These are phyloP conservation scores for Artomyces pyxidatus DNA, from an alignment of 768 basidiomycete species.

Conservation along the genomic window DNA sequence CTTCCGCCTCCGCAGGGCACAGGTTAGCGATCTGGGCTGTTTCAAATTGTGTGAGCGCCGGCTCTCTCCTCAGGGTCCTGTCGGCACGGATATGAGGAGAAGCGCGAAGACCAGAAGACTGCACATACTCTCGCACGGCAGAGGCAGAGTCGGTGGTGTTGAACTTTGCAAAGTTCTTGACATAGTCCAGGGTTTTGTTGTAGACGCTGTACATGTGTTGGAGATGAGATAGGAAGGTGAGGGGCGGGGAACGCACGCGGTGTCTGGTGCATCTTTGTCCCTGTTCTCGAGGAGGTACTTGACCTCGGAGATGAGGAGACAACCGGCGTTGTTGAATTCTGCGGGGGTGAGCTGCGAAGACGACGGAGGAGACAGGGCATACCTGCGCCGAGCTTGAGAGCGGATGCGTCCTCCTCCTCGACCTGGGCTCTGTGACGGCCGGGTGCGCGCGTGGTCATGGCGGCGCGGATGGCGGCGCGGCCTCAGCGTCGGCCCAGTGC, in stretches of 20 bases:
- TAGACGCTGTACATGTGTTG: constrained; percentile 52
- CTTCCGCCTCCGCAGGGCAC: constrained; percentile 81
- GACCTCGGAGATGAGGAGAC: constrained; percentile 86
- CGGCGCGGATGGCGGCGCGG: neutral
- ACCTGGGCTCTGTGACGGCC: constrained; percentile 54
- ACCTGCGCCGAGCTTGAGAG: constrained; percentile 77
- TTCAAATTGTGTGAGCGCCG: constrained; percentile 81
- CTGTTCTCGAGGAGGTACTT: constrained; percentile 84
- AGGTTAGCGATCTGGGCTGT: constrained; percentile 89
- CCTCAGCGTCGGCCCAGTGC: too few relatives aligned
- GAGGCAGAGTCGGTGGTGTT: constrained; percentile 77
- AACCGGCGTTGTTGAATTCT: constrained; percentile 93
- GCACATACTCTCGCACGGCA: constrained; percentile 52
- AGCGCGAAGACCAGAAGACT: neutral
- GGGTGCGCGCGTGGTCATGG: constrained; percentile 46
- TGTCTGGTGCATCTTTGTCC: constrained; percentile 83
- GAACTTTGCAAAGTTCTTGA: constrained; percentile 87
- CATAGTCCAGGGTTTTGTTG: constrained; percentile 89
- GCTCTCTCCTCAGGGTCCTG: constrained; percentile 74
- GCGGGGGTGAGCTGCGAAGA: neutral
- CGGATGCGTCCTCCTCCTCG: constrained; percentile 84
- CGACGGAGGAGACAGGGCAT: constrained; percentile 4
- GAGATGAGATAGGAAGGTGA: neutral
- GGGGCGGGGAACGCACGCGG: constrained; percentile 51
- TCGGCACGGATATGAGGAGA: neutral